Base-by-base conservation (phyloP, 192 early-diverging fungal species). In the Podila epicladia region DNA sequence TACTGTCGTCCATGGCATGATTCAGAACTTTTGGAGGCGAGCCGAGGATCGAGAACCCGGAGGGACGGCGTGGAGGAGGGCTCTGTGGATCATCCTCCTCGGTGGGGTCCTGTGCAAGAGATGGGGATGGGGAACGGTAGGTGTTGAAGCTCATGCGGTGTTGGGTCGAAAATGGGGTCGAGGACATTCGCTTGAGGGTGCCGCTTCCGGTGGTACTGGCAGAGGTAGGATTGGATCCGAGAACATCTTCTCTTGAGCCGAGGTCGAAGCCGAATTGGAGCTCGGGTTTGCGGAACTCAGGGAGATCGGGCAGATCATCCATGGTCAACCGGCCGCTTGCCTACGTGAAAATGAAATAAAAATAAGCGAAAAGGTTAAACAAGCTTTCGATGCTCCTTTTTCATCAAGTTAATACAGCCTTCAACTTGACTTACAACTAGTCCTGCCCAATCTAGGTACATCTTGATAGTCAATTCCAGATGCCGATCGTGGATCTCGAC, bases 391-490 rank as follows among this genome's bases (percentile, higher is more conserved):
- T 5, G 33, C 33, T 33, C 33, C 33, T 33, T 33, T 33, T 33
- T 33, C 33, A 41, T 11, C 38, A 41, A 41, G 38, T 41, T 7
- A 7, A 41, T 13, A 2, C 13, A n/a, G n/a, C 33, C 35, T 45
- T 45, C 41, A 63, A 9, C 20, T 6, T 3, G 0, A 60, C 70
- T 53, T 79, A 79, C 75, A 24, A 80, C 77, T 57, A 80, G 58
- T 11, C 77, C 77, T 20, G 77, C 77, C 77, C 77, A 80, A 20
- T 80, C 77, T 32, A 80, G 20, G 57, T 80, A 80, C 77, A 80
- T 80, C 67, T 80, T 80, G 45, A 80, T 80, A 0, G 71, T 80
- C 53, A 80, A 33, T 48, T 80, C 77, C 49, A 80, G 15, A 55
- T 80, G 77, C 22, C 53, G 53, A 28, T 66, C 57, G 6, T 64